These are phyloP conservation scores for Corylus avellana DNA, from an alignment of 306 rosid species.

Conservation along the genomic window DNA sequence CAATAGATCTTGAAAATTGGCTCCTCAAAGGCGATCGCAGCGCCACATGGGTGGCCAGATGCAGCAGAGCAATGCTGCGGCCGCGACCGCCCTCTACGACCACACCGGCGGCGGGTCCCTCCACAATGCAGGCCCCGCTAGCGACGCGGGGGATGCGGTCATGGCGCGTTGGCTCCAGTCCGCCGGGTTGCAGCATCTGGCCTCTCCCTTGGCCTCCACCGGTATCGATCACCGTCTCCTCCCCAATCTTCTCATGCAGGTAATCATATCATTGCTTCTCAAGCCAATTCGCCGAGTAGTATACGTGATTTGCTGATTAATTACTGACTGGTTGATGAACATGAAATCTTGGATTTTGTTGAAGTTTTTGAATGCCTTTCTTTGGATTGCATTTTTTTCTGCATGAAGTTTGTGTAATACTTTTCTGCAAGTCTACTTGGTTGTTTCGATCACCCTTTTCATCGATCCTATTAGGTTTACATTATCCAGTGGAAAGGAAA, in stretches of 20 bases:
- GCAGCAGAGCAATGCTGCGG: conserved; percentile 98
- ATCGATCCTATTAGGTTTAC: background rate
- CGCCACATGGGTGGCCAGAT: conserved; percentile 99
- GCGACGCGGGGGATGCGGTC: conserved; percentile 95
- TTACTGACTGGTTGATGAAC: background rate
- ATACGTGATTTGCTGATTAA: background rate
- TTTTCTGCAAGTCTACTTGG: conserved; percentile 14
- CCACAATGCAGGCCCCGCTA: conserved; percentile 68
- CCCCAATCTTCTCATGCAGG: conserved; percentile 92
- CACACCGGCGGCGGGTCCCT: conserved; percentile 63
- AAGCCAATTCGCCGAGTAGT: background rate
- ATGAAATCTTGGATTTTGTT: background rate
- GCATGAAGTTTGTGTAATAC: background rate
- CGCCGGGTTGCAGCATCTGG: conserved; percentile 99
- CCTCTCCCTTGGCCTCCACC: conserved; percentile 87
- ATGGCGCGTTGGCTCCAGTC: conserved; percentile 99
- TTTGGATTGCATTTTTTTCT: background rate
- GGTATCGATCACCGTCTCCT: conserved; percentile 78
- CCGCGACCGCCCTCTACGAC: conserved; percentile 83
- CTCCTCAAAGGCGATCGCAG: conserved; percentile 98
- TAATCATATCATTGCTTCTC: conserved; percentile 18
- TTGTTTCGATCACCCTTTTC: conserved; percentile 8
- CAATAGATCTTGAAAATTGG: conserved; percentile 94
- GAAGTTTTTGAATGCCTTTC: background rate
- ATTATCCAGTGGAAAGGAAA: background rate